Base-by-base conservation (phyloP, 768 basidiomycete genomes). In the Tephrocybe sp. region DNA sequence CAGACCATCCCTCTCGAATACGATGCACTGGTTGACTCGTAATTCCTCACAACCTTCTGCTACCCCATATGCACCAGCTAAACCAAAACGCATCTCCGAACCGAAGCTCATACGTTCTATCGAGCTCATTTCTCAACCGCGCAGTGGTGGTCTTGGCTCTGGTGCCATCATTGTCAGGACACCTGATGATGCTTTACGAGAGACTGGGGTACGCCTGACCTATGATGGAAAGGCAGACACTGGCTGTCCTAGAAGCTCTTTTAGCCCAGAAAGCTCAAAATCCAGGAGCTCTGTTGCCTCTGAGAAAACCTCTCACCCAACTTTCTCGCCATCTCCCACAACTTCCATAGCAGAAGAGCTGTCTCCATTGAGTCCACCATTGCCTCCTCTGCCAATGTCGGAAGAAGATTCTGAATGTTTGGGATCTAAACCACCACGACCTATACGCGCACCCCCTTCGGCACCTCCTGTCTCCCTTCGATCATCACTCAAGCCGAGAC, bases 161-260 rank as follows among this genome's bases (percentile, higher is more conserved):
- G 88, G 89, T 35, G 89, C 89, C 12, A 84, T 76, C 1, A 72
- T 92, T 26, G 89, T 92, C 33, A 74, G 84, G 50, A 92, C 90
- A 0, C 90, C 90, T 7, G 83, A 86, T 56, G 90, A 92, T 49
- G 89, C 89, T 17, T 71, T 92, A 26, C 71, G 73, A 40, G 76
- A 75, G 42, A 75, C 77, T 0, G 67, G 72, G 16, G 72, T 79
- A 2, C 65, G 75, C 39, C 65, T 75, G n/a, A 71, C 67, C 7
- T 69, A 63, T 36, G 66, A 68, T 20, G 63, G 55, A 20, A 58
- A 57, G 30, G 43, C 55, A 31, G 57, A 62, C 33, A 38, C 44
- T 22, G 45, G 49, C 12, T 26, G 26, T 26, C 26, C 26, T 26
- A 26, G n/a, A n/a, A n/a, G 14, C 50, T 40, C 46, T 36, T 16